A percentile compares a stretch with the other conserved stretches of the same genome.
These are phyloP conservation scores for Suillus discolor DNA, from an alignment of 768 basidiomycete species.

Conservation along the genomic window DNA sequence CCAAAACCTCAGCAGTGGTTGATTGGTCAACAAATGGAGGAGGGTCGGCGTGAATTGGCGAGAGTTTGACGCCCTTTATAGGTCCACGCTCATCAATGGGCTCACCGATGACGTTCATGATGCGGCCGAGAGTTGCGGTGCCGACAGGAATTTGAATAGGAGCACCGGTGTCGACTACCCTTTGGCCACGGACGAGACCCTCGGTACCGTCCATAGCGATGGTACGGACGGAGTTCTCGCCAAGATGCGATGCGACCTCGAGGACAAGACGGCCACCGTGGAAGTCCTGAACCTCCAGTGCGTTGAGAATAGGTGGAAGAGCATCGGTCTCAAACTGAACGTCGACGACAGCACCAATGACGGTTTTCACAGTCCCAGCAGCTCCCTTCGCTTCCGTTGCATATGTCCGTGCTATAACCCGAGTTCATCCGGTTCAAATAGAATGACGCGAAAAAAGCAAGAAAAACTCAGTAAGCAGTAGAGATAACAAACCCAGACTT, in stretches of 20 bases:
- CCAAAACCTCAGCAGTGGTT: constrained; percentile 96
- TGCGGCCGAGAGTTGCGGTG: constrained; percentile 91
- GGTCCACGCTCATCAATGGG: constrained; percentile 99
- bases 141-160: constrained; percentile 99
- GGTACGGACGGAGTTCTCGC: constrained; percentile 98
- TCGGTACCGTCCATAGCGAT: constrained; percentile 99
- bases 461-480: constrained; percentile 10
- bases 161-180: constrained; percentile 93
- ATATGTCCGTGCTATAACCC: constrained; percentile 71
- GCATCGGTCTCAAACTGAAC: constrained; percentile 93
- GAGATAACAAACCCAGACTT: neutral
- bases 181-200: constrained; percentile 99
- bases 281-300: constrained; percentile 96
- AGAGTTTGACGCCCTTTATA: constrained; percentile 92
- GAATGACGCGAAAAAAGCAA: neutral
- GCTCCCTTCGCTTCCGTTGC: constrained; percentile 83
- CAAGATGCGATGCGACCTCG: constrained; percentile 97
- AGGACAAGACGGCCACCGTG: constrained; percentile 96
- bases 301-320: constrained; percentile 97
- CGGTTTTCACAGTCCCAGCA: constrained; percentile 89
- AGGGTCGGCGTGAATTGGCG: constrained; percentile 96
- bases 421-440: constrained; percentile 1
- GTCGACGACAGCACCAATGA: constrained; percentile 99
- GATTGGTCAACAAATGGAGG: constrained; percentile 98
- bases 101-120: constrained; percentile 99